Base-by-base conservation (phyloP, 306 rosid genomes). In the Adenanthera pavonina region DNA sequence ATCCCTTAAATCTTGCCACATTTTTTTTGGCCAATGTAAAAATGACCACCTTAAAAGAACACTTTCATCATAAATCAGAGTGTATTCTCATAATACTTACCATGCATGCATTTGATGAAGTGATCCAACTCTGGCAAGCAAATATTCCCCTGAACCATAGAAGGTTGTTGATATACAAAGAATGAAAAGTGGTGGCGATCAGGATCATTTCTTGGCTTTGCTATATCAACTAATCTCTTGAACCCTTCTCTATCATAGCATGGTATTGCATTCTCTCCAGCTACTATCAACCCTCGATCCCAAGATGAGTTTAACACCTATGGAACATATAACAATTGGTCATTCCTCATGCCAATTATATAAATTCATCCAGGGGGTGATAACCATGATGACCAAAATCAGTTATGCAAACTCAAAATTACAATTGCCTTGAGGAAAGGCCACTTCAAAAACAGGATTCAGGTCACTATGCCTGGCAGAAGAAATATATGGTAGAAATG, bases 61-160 rank as follows among this genome's bases (percentile, higher is more conserved):
- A 56, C 33, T 80, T 54, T 2, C 9, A n/a, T 15, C n/a, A 62
- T 44, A 70, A 30, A 78, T 78, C 47, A 75, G 38, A 81, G 53
- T 81, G 57, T 62, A 62, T 38, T 51, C 40, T 70, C 35, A 81
- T 64, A 84, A 73, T 71, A 75, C 89, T 90, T 91, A 93, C 99
- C 99, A 77, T 95, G 99, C 98, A 95, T 89, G 86, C 91, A 86
- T 88, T 95, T 95, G 78, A 93, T 81, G 77, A 95, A 93, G 91
- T 88, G 84, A 85, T 87, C 94, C 87, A 95, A 81, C 85, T 95
- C 98, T 0, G 93, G 57, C 76, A 90, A 84, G 87, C 93, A 90
- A 87, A 87, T 86, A 78, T 89, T 86, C 74, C 94, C 95, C 81
- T 89, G 92, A 85, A 85, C 85, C 81, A 88, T 69, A 78, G 95